Evolutionary conservation across 2,329 filamentous ascomycete species (phyloP).

Genomic region (Hypoxylon sp.): DNA sequence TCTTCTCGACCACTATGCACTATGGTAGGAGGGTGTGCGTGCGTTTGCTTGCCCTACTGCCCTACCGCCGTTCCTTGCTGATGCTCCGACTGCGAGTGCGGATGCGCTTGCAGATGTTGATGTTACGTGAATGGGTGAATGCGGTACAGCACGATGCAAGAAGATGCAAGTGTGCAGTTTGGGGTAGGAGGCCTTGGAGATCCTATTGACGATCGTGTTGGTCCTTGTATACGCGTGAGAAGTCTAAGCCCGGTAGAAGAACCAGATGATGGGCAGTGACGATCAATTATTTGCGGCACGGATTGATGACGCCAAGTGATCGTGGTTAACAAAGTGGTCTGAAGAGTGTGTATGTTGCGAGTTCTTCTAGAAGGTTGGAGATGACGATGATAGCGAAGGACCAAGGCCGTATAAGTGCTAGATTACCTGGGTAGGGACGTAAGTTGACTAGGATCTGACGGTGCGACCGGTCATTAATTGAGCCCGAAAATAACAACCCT

Average conservation of each 20-base stretch:
- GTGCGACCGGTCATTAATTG: constrained; percentile 37
- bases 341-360: constrained; percentile 7
- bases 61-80: constrained; percentile 19
- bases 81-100: constrained; percentile 27
- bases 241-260: constrained; percentile 28
- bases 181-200: constrained; percentile 32
- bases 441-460: constrained; percentile 28
- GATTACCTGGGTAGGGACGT: constrained; percentile 6
- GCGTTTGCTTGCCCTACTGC: constrained; percentile 27
- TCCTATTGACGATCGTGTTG: constrained; percentile 39
- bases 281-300: constrained; percentile 38
- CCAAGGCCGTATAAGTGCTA: constrained; percentile 24
- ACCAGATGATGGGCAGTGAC: constrained; percentile 35
- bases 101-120: constrained; percentile 26
- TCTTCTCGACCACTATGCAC: constrained; percentile 8
- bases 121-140: constrained; percentile 18
- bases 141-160: constrained; percentile 41
- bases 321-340: constrained; percentile 34
- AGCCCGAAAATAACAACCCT: constrained; percentile 37
- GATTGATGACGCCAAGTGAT: constrained; percentile 34
- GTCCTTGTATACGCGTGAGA: constrained; percentile 37
- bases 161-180: constrained; percentile 39
- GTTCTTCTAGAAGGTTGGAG: constrained; percentile 22
- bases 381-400: constrained; percentile 30
- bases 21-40: constrained; percentile 18